A percentile compares a stretch with the other conserved stretches of the same genome.
phyloP scores from a whole-genome alignment of 768 basidiomycete species.

The Panaeolus papilionaceus region DNA sequence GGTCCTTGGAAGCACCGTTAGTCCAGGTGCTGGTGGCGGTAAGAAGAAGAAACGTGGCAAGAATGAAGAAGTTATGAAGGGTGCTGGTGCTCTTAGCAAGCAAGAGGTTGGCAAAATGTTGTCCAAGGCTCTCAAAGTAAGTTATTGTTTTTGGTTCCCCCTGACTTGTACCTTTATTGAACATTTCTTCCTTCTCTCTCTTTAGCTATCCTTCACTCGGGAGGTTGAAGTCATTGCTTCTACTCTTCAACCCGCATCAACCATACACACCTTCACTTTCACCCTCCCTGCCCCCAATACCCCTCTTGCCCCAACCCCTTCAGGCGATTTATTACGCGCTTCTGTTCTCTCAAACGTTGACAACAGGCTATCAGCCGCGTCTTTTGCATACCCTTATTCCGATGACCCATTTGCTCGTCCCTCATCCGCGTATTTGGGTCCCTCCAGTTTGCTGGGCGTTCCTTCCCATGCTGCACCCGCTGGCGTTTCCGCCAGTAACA shows the following conservation, averaged over 20 bases:
- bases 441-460: constrained; percentile 69
- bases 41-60: constrained; percentile 77
- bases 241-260: constrained; percentile 92
- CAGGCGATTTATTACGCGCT: constrained; percentile 72
- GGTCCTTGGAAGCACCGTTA: constrained; percentile 87
- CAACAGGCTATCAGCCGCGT: constrained; percentile 70
- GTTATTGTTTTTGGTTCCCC: constrained; percentile 20
- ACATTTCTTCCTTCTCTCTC: not conserved
- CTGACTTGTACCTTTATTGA: constrained; percentile 18
- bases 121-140: constrained; percentile 88
- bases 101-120: constrained; percentile 91
- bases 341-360: constrained; percentile 74
- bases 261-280: constrained; percentile 92
- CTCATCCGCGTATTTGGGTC: constrained; percentile 81
- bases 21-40: constrained; percentile 81
- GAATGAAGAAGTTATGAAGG: constrained; percentile 70
- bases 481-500: constrained; percentile 36
- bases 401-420: constrained; percentile 83
- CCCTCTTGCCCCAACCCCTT: constrained; percentile 76
- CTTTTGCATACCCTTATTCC: constrained; percentile 75
- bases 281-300: constrained; percentile 78
- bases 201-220: constrained; percentile 86
- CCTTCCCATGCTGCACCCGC: constrained; percentile 41
- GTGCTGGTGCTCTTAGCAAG: constrained; percentile 81
- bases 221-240: constrained; percentile 96